Evolutionary conservation across 768 basidiomycete species (phyloP).

Genomic region (Termitomyces eurrhizus): DNA sequence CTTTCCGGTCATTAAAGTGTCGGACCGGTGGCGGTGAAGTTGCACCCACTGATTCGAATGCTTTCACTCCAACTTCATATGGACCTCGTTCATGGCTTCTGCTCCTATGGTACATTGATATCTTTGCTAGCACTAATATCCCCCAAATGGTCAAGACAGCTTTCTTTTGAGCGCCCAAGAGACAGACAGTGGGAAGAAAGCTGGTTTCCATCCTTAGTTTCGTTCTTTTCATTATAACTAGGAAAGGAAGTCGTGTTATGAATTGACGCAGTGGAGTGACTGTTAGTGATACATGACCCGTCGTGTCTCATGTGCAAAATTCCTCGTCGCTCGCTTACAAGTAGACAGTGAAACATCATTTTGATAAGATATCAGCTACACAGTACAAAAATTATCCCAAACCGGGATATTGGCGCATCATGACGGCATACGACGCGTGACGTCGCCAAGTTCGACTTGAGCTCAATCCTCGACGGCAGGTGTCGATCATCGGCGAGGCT

Average conservation of each 20-base stretch:
- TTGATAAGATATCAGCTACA: not conserved
- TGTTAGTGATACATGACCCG: not conserved
- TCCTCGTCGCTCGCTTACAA: not conserved
- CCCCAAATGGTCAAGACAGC: not conserved
- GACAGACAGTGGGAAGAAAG: not conserved
- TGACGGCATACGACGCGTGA: not conserved
- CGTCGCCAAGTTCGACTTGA: not conserved
- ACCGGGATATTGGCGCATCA: not conserved
- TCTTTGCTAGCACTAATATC: not conserved
- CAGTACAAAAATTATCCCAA: not conserved
- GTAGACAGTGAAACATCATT: not conserved
- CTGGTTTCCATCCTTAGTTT: not conserved
- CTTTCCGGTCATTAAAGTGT: not conserved
- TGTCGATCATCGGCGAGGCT: not conserved
- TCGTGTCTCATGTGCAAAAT: not conserved
- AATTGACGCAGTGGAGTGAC: not conserved
- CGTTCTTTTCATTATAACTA: not conserved
- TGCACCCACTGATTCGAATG: not conserved
- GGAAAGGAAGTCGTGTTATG: not conserved
- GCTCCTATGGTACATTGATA: not conserved
- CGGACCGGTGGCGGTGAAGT: not conserved
- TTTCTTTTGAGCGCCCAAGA: not conserved
- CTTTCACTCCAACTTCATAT: not conserved
- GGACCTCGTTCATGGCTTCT: not conserved
- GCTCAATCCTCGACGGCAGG: not conserved